phyloP scores from a whole-genome alignment of 1,284 basidiomycete species.

The Apiotrichum domesticum region DNA sequence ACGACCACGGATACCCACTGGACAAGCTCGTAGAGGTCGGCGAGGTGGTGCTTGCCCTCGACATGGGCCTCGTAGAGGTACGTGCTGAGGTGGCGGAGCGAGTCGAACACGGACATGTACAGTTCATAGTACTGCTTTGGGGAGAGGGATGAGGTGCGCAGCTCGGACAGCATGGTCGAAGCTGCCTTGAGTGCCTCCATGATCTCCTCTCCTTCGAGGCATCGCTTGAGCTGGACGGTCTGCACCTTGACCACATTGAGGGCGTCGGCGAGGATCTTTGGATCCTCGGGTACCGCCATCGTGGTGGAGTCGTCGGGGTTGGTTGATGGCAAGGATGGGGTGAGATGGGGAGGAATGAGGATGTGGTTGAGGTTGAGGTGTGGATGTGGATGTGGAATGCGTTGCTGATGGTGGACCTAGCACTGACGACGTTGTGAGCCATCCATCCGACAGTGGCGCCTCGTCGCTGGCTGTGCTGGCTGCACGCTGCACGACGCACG shows the following conservation, averaged over 20 bases:
- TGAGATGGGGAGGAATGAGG: too few relatives aligned
- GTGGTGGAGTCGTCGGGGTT: background rate
- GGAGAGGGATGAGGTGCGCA: slow-evolving; percentile 80
- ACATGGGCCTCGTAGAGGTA: slow-evolving; percentile 91
- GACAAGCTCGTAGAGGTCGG: slow-evolving; percentile 93
- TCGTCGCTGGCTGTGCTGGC: too few relatives aligned
- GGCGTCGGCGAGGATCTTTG: slow-evolving; percentile 40
- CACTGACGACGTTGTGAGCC: too few relatives aligned
- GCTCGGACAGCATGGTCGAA: slow-evolving; percentile 88
- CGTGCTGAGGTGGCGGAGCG: slow-evolving; percentile 82
- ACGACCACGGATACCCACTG: slow-evolving; percentile 57
- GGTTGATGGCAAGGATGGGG: too few relatives aligned
- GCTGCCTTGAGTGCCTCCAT: slow-evolving; percentile 96
- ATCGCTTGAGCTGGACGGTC: slow-evolving; percentile 85
- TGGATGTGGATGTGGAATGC: too few relatives aligned
- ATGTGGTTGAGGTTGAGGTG: too few relatives aligned
- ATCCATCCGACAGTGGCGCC: too few relatives aligned
- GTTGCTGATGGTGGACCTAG: too few relatives aligned
- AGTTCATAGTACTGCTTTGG: slow-evolving; percentile 97
- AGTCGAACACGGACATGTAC: slow-evolving; percentile 96
- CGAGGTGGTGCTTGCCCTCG: slow-evolving; percentile 80
- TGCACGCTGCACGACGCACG: too few relatives aligned
- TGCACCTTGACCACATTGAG: slow-evolving; percentile 75
- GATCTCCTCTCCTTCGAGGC: slow-evolving; percentile 84
- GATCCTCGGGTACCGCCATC: slow-evolving; percentile 30